A percentile compares a stretch with the other conserved stretches of the same genome.
Evolutionary conservation across 2,329 filamentous ascomycete genomes (phyloP).

Genomic region (Colletotrichum kahawae): DNA sequence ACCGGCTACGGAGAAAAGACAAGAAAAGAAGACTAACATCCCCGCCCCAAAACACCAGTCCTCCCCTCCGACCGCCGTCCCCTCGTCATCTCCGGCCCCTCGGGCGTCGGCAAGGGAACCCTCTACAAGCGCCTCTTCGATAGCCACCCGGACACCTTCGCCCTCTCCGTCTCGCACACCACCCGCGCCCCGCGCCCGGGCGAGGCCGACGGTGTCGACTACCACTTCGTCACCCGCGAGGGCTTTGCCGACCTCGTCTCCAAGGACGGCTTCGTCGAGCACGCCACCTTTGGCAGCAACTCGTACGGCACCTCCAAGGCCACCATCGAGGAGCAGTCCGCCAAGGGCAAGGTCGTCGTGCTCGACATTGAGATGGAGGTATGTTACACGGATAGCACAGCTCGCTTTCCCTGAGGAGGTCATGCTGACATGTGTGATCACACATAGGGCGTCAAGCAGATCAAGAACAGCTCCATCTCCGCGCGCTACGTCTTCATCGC

Average conservation of each 20-base stretch:
- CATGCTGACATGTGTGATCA: neutral
- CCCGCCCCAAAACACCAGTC: conserved; percentile 18
- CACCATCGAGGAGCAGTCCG: conserved; percentile 77
- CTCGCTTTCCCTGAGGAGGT: neutral
- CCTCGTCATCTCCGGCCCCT: conserved; percentile 80
- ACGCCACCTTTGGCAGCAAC: conserved; percentile 84
- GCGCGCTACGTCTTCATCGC: conserved; percentile 86
- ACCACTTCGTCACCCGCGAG: conserved; percentile 75
- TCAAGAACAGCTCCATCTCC: conserved; percentile 75
- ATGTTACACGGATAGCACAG: conserved; percentile 20
- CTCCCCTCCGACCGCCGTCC: conserved; percentile 60
- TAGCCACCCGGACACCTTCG: conserved; percentile 53
- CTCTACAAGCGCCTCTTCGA: conserved; percentile 75
- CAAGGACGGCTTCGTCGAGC: conserved; percentile 81
- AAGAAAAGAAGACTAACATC: neutral
- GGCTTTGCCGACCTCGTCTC: conserved; percentile 72
- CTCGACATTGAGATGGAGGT: conserved; percentile 98
- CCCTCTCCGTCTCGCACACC: conserved; percentile 73
- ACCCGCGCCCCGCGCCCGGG: conserved; percentile 78
- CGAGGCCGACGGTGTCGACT: conserved; percentile 79
- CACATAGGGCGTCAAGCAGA: conserved; percentile 81
- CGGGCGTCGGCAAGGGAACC: conserved; percentile 82
- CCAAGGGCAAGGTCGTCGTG: conserved; percentile 76
- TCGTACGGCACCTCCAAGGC: conserved; percentile 83
- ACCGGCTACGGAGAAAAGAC: neutral